Base-by-base conservation (phyloP, 2,329 filamentous ascomycete genomes). In the Xylaria sp. region DNA sequence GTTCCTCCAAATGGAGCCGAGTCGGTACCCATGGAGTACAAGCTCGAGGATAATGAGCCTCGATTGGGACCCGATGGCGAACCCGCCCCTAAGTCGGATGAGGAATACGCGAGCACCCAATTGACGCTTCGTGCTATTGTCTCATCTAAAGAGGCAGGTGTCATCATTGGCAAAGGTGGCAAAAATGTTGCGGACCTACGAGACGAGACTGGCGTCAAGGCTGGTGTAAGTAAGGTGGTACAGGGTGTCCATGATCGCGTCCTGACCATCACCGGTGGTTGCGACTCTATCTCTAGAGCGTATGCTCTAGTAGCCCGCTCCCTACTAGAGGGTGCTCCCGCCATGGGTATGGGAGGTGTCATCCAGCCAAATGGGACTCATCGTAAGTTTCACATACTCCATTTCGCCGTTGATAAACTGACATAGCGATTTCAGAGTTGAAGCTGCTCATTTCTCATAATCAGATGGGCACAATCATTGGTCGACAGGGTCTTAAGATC, bases 391-490 rank as follows among this genome's bases (percentile, higher is more conserved):
- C 75, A 77, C 36, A 54, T 65, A 36, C 28, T 48, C 28, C 15
- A 13, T 28, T 67, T 17, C 17, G 13, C 51, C 11, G 28, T 36
- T 33, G 20, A 46, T 51, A 44, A 59, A 63, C 65, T 61, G 74
- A 79, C 81, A 73, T 79, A 67, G 23, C 17, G 9, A 54, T 59
- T 13, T 31, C 74, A 99, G 96, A 96, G 70, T 93, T 99, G 81
- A 97, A 97, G 79, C 90, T 99, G 38, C 91, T 99, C 80, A 98
- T 99, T 81, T 99, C 96, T 40, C 95, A 99, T 85, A 98, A 98
- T 81, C 96, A 99, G 83, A 99, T 99, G 96, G 96, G 96, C 71
- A 99, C 96, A 77, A 97, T 99, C 83, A 99, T 99, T 79, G 96
- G 96, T 77, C 90, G 94, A 73, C 93, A 97, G 81, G 96, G 96